Evolutionary conservation across 768 basidiomycete genomes (phyloP).

Genomic region (Lyophyllum shimeji): DNA sequence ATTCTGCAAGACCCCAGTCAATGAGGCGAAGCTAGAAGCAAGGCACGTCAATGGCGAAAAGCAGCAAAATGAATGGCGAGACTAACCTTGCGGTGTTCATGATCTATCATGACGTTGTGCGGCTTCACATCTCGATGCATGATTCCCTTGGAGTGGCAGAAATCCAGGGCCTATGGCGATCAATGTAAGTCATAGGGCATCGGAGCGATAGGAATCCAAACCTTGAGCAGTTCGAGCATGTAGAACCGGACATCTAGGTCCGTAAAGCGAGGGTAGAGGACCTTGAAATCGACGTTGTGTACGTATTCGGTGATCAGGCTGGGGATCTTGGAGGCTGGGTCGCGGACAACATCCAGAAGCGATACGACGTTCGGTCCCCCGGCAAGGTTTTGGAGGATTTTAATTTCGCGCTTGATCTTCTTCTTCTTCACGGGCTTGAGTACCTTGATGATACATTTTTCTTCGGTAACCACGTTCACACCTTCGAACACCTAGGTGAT

Average conservation of each 20-base stretch:
- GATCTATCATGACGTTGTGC: slow-evolving; percentile 99
- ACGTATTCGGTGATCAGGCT: slow-evolving; percentile 97
- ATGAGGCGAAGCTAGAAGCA: slow-evolving; percentile 80
- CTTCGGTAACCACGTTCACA: slow-evolving; percentile 84
- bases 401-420: slow-evolving; percentile 99
- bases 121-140: slow-evolving; percentile 99
- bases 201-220: slow-evolving; percentile 23
- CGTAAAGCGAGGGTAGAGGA: slow-evolving; percentile 91
- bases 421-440: slow-evolving; percentile 99
- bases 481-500: slow-evolving; percentile 82
- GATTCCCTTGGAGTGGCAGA: slow-evolving; percentile 97
- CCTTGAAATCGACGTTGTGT: slow-evolving; percentile 97
- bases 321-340: slow-evolving; percentile 94
- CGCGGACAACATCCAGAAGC: slow-evolving; percentile 92
- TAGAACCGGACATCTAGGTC: slow-evolving; percentile 96
- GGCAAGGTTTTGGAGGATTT: slow-evolving; percentile 94
- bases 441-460: slow-evolving; percentile 98
- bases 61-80: slow-evolving; percentile 11
- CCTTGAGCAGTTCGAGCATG: slow-evolving; percentile 95
- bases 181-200: slow-evolving; percentile 9
- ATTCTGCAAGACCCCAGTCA: slow-evolving; percentile 98
- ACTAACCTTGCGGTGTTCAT: slow-evolving; percentile 86
- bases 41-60: slow-evolving; percentile 8
- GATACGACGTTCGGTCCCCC: slow-evolving; percentile 95
- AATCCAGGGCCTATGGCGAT: slow-evolving; percentile 78